Evolutionary conservation across 495 filamentous ascomycete genomes (phyloP).

Genomic region (Darksidea phi): DNA sequence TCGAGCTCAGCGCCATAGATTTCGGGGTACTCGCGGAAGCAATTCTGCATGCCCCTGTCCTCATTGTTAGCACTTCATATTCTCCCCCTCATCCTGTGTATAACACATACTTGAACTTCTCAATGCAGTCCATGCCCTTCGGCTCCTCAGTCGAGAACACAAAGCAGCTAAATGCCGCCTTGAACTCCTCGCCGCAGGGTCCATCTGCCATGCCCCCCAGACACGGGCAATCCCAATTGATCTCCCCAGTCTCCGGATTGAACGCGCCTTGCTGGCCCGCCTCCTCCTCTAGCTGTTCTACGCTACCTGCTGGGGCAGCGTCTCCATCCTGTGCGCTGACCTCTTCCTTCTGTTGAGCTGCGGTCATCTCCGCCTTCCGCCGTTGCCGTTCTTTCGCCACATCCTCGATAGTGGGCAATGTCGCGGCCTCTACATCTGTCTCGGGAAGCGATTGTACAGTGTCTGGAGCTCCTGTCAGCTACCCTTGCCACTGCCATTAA

Average conservation of each 20-base stretch:
- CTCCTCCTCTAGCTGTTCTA: conserved; percentile 70
- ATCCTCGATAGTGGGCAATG: conserved; percentile 40
- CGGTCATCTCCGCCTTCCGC: conserved; percentile 24
- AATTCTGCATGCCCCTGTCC: conserved; percentile 87
- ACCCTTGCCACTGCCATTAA: conserved; percentile 5
- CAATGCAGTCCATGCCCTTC: conserved; percentile 98
- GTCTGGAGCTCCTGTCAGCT: conserved; percentile 10
- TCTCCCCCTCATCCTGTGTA: neutral
- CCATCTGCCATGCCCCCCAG: conserved; percentile 96
- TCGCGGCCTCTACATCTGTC: conserved; percentile 37
- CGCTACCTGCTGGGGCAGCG: conserved; percentile 27
- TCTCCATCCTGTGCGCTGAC: conserved; percentile 18
- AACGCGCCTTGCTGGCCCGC: conserved; percentile 85
- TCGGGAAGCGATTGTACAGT: conserved; percentile 34
- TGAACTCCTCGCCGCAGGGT: conserved; percentile 93
- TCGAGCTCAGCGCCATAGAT: conserved; percentile 88
- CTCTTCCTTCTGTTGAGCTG: conserved; percentile 15
- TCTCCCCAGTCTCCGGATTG: conserved; percentile 97
- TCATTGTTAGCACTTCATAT: conserved; percentile 30
- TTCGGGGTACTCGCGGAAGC: conserved; percentile 88
- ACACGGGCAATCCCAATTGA: conserved; percentile 99
- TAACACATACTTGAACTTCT: conserved; percentile 83
- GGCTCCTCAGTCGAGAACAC: conserved; percentile 90
- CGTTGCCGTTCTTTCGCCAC: conserved; percentile 36
- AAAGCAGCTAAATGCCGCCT: conserved; percentile 94